A percentile compares a stretch with the other conserved stretches of the same genome.
These are phyloP conservation scores for Yamadazyma laniorum DNA, from an alignment of 805 yeast species.

Conservation along the genomic window DNA sequence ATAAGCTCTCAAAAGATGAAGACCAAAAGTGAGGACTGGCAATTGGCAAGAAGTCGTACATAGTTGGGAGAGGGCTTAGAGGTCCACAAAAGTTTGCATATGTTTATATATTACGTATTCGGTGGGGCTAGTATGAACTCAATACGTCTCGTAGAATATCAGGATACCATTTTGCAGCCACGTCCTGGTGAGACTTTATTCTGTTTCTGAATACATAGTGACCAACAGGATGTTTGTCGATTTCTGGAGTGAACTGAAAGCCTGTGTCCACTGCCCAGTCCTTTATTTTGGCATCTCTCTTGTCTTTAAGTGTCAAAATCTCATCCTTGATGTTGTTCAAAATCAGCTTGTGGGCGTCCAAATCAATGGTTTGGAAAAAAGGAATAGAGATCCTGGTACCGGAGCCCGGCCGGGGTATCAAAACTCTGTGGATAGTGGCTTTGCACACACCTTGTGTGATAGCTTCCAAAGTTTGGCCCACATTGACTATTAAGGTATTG, in stretches of 20 bases:
- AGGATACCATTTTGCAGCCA: constrained; percentile 44
- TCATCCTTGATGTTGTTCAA: constrained; percentile 28
- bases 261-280: constrained; percentile 40
- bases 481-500: constrained; percentile 52
- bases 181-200: constrained; percentile 44
- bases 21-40: too few relatives aligned
- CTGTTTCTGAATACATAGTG: constrained; percentile 46
- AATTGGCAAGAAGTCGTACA: too few relatives aligned
- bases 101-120: too few relatives aligned
- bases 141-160: constrained; percentile 33
- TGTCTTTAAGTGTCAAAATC: constrained; percentile 27
- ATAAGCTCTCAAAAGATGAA: too few relatives aligned
- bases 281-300: constrained; percentile 34
- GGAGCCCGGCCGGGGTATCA: constrained; percentile 38
- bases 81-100: too few relatives aligned
- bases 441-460: constrained; percentile 56
- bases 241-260: constrained; percentile 39
- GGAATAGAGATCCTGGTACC: constrained; percentile 48
- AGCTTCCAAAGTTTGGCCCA: constrained; percentile 62
- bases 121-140: constrained; percentile 9
- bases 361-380: constrained; percentile 47
- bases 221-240: constrained; percentile 43
- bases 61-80: too few relatives aligned
- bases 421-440: constrained; percentile 58
- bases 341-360: constrained; percentile 30